These are phyloP conservation scores for Spencermartinsiella ligniputridi DNA, from an alignment of 1,139 yeast species.

Conservation along the genomic window DNA sequence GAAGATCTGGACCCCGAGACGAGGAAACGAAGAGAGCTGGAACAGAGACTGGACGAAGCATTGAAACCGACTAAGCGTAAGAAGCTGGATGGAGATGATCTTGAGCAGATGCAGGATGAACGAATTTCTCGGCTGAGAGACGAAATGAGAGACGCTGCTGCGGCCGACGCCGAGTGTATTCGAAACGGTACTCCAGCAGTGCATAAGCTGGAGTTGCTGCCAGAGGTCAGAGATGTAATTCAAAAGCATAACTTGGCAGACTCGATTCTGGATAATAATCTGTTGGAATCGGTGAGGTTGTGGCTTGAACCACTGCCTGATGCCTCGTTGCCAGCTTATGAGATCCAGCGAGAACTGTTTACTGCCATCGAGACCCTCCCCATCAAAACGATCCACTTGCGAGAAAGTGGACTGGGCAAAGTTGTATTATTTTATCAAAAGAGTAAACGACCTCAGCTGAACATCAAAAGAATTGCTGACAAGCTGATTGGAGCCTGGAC, in stretches of 20 bases:
- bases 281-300: slow-evolving; percentile 87
- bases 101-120: slow-evolving; percentile 94
- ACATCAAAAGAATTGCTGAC: slow-evolving; percentile 83
- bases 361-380: slow-evolving; percentile 73
- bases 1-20: slow-evolving; percentile 39
- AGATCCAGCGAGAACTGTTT: slow-evolving; percentile 86
- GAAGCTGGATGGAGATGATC: slow-evolving; percentile 79
- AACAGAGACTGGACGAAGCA: slow-evolving; percentile 70
- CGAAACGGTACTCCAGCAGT: slow-evolving; percentile 67
- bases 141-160: slow-evolving; percentile 91
- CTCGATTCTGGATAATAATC: slow-evolving; percentile 87
- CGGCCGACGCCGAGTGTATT: slow-evolving; percentile 81
- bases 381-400: slow-evolving; percentile 88
- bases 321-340: slow-evolving; percentile 94
- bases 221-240: slow-evolving; percentile 70
- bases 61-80: slow-evolving; percentile 47
- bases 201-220: slow-evolving; percentile 75
- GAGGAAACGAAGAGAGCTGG: slow-evolving; percentile 70
- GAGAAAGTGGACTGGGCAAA: slow-evolving; percentile 93
- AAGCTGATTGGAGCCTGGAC: slow-evolving; percentile 96
- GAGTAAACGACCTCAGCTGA: slow-evolving; percentile 82
- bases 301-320: slow-evolving; percentile 99
- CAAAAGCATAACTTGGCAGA: slow-evolving; percentile 81
- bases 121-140: slow-evolving; percentile 75
- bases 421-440: slow-evolving; percentile 91